Conservation (phyloP, 768 basidiomycete genomes). For the Mycena amicta region DNA sequence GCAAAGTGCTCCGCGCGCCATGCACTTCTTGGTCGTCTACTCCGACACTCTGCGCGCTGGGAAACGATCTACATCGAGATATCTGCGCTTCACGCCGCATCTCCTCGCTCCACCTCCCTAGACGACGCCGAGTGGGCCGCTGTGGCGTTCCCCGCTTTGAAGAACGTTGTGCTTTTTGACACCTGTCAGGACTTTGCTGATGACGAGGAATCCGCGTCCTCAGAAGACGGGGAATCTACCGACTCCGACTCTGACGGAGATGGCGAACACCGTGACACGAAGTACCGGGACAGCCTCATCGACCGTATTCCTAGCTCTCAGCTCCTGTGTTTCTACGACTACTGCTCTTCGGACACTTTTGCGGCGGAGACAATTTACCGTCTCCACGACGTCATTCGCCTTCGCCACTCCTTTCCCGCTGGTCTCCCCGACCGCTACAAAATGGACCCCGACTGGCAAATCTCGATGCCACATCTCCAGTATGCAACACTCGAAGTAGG, state of each 20-base stretch:
- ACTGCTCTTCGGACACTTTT: neutral
- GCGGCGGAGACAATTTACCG: neutral
- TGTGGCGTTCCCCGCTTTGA: neutral
- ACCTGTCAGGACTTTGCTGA: neutral
- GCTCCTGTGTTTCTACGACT: neutral
- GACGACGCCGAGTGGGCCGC: neutral
- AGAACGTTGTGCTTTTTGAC: neutral
- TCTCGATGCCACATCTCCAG: neutral
- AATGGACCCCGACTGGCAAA: neutral
- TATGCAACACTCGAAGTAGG: neutral
- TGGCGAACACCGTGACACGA: too few relatives aligned
- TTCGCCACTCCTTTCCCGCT: neutral
- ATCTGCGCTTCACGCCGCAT: neutral
- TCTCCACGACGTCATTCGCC: neutral
- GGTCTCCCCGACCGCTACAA: neutral
- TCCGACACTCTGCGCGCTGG: slow-evolving; percentile 1
- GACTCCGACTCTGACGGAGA: neutral
- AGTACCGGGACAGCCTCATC: neutral
- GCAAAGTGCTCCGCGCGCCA: neutral
- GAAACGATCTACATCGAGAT: neutral
- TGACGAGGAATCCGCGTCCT: neutral
- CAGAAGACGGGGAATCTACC: too few relatives aligned
- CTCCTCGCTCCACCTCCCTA: neutral
- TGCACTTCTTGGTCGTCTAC: slow-evolving; percentile 1
- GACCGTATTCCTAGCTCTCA: neutral